Conservation (phyloP, 495 filamentous ascomycete species). For the Neurospora sp. region DNA sequence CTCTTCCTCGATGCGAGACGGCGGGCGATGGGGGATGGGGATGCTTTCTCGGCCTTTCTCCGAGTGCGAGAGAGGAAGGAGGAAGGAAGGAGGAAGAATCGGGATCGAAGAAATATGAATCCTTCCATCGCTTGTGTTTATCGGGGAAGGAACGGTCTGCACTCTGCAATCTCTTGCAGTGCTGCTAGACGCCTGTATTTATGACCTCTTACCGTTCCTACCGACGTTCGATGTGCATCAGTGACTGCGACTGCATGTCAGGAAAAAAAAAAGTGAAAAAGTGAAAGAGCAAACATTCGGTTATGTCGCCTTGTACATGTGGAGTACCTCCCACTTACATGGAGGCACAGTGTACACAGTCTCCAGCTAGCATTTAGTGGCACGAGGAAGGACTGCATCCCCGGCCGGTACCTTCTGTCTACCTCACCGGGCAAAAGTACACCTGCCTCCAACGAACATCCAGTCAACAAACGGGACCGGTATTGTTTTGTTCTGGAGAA, state of each 20-base stretch:
- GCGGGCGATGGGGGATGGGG: neutral
- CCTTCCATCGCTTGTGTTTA: neutral
- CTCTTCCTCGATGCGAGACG: neutral
- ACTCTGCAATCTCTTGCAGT: neutral
- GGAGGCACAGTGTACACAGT: neutral
- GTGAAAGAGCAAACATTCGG: neutral
- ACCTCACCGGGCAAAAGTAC: neutral
- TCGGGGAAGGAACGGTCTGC: neutral
- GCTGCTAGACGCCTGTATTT: neutral
- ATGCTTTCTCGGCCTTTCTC: neutral
- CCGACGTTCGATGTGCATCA: neutral
- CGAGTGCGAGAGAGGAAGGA: neutral
- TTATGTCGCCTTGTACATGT: neutral
- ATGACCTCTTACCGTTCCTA: neutral
- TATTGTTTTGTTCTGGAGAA: neutral
- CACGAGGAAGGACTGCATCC: neutral
- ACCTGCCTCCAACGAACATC: neutral
- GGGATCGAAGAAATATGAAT: neutral
- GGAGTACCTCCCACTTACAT: neutral
- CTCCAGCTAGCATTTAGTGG: neutral
- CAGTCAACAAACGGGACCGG: neutral
- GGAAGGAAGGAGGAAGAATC: neutral
- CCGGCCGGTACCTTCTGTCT: neutral
- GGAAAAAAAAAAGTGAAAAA: neutral
- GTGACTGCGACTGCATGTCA: neutral